phyloP scores from a whole-genome alignment of 2,329 filamentous ascomycete genomes.

The Alternaria hordeiaustralica region DNA sequence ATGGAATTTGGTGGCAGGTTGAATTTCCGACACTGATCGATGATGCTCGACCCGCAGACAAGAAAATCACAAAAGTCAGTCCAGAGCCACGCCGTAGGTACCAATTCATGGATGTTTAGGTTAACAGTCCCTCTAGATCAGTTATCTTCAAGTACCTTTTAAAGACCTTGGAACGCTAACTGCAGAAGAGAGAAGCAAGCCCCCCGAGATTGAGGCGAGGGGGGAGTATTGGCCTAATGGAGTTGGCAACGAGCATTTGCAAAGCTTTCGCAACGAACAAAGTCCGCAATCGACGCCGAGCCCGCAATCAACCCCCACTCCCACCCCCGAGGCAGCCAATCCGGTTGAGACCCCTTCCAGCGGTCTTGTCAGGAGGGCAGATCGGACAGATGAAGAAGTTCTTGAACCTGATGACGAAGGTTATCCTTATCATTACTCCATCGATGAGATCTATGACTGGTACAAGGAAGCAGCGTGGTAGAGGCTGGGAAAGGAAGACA shows the following conservation, averaged over 20 bases:
- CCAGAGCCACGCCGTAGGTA: not conserved
- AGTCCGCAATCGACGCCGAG: constrained; percentile 1
- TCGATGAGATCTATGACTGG: constrained; percentile 12
- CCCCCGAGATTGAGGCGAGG: not conserved
- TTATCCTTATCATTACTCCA: constrained; percentile 10
- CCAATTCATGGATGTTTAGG: not conserved
- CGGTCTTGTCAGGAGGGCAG: constrained; percentile 10
- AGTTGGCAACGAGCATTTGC: constrained; percentile 2
- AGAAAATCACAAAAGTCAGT: constrained; percentile 13
- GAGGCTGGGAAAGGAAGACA: not conserved
- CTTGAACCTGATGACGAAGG: constrained; percentile 1
- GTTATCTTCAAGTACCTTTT: not conserved
- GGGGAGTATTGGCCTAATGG: constrained; percentile 13
- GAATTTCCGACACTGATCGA: constrained; percentile 17
- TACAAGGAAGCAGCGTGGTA: not conserved
- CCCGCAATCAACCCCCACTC: not conserved
- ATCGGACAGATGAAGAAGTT: not conserved
- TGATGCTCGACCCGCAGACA: constrained; percentile 1
- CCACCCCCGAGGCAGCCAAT: not conserved
- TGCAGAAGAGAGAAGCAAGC: not conserved
- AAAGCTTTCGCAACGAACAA: not conserved
- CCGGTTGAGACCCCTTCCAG: not conserved
- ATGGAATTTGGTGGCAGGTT: constrained; percentile 14
- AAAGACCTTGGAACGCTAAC: not conserved
- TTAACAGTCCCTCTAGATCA: not conserved